phyloP scores from a whole-genome alignment of 2,329 filamentous ascomycete species.

The Fusarium temperatum region DNA sequence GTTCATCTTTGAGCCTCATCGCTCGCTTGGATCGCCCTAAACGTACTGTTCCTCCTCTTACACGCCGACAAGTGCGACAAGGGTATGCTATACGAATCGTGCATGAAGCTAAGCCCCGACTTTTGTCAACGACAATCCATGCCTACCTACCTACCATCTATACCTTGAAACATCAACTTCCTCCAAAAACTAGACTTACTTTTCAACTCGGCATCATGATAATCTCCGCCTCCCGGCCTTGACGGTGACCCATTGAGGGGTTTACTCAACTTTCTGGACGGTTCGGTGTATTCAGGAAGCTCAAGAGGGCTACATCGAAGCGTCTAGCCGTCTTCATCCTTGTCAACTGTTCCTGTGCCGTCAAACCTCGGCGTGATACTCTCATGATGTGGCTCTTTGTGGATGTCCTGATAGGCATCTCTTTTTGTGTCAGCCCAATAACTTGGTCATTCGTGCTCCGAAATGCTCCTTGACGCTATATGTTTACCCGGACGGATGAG shows the following conservation, averaged over 20 bases:
- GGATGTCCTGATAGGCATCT: background rate
- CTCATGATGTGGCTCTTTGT: background rate
- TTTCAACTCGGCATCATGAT: slow-evolving; percentile 18
- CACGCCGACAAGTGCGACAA: background rate
- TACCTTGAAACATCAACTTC: slow-evolving; percentile 12
- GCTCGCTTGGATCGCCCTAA: slow-evolving; percentile 17
- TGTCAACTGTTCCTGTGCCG: background rate
- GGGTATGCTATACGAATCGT: slow-evolving; percentile 42
- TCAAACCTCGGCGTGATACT: background rate
- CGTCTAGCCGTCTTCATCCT: background rate
- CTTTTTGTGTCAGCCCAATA: background rate
- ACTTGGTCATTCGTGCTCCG: background rate
- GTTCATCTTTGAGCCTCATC: slow-evolving; percentile 33
- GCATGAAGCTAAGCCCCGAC: slow-evolving; percentile 39
- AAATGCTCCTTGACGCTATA: background rate
- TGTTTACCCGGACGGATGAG: background rate
- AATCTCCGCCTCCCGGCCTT: background rate
- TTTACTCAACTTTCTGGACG: background rate
- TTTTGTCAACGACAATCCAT: slow-evolving; percentile 16
- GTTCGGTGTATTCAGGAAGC: background rate
- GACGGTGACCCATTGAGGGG: background rate
- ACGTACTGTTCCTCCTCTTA: background rate
- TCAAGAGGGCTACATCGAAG: background rate
- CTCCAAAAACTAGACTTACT: background rate
- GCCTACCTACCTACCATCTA: background rate